phyloP scores from a whole-genome alignment of 2,329 filamentous ascomycete genomes.

The Diaporthe capsici region DNA sequence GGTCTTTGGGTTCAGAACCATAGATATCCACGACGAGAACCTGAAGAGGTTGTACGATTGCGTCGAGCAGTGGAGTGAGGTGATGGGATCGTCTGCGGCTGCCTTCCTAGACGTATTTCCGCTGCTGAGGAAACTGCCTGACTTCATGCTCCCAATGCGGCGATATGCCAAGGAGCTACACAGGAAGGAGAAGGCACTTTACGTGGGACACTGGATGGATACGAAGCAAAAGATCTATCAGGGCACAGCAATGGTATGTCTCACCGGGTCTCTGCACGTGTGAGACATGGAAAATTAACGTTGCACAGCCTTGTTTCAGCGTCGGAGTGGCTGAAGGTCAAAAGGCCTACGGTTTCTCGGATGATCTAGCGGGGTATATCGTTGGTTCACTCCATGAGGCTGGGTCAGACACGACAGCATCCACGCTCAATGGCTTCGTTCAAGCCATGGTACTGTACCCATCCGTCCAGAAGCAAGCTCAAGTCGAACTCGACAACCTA shows the following conservation, averaged over 20 bases:
- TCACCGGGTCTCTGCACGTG: no score
- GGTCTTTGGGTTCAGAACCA: slow-evolving; percentile 62
- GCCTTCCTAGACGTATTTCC: slow-evolving; percentile 63
- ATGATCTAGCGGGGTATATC: slow-evolving; percentile 52
- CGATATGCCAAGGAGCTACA: slow-evolving; percentile 59
- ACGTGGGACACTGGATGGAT: slow-evolving; percentile 57
- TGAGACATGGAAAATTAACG: neutral
- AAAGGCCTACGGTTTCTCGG: slow-evolving; percentile 45
- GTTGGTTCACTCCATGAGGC: slow-evolving; percentile 55
- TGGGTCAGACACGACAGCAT: slow-evolving; percentile 60
- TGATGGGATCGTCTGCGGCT: slow-evolving; percentile 55
- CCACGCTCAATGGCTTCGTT: slow-evolving; percentile 58
- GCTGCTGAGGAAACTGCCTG: slow-evolving; percentile 59
- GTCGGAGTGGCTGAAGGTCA: slow-evolving; percentile 46
- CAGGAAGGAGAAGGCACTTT: slow-evolving; percentile 57
- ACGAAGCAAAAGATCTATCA: slow-evolving; percentile 53
- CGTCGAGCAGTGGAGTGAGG: slow-evolving; percentile 43
- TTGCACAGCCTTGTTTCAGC: slow-evolving; percentile 48
- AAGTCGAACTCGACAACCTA: slow-evolving; percentile 57
- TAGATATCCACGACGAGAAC: slow-evolving; percentile 56
- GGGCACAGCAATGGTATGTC: slow-evolving; percentile 46
- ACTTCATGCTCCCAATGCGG: slow-evolving; percentile 55
- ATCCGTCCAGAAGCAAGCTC: slow-evolving; percentile 57
- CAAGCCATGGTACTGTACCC: slow-evolving; percentile 61
- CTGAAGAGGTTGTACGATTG: slow-evolving; percentile 48